Base-by-base conservation (phyloP, 2,329 filamentous ascomycete species). In the Tolypocladium endophyticum region DNA sequence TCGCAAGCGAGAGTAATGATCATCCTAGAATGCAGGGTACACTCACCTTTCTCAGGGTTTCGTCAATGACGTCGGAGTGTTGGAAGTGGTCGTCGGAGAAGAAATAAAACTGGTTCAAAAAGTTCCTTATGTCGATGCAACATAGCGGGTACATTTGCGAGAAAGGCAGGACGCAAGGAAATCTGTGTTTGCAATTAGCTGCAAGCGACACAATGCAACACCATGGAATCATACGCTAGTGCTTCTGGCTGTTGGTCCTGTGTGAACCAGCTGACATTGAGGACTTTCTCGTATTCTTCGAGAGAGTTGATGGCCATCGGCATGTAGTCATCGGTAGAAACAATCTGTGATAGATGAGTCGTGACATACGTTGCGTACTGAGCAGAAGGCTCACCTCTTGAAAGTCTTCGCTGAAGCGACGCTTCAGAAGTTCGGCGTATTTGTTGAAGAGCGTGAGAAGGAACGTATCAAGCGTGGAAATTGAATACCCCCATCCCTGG, bases 61-160 rank as follows among this genome's bases (percentile, higher is more conserved):
- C 89, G 65, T 99, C 94, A 65, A 99, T 96, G 58, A 95, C 83
- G 63, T 84, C 87, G 1, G 91, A 89, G 64, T 96, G 90, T 64
- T 94, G 88, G 70, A 97, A 97, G 71, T 97, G 92, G 69, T 97
- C 92, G 68, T 96, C 92, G 11, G 90, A 92, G 75, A 97, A 99
- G 73, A 95, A 92, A 73, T 97, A 97, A 69, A 99, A 97, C 70
- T 97, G 92, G 72, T 97, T 97, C 61, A 97, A 79, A 72, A 99
- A 97, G 73, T 97, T 97, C 47, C 93, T 86, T 67, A 99, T 97
- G 69, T 97, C 92, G 71, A 97, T 97, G 77, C 94, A 99, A 75
- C 94, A 97, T 38, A 97, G 81, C 1, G 94, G 93, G 71, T 99
- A 99, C 94, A 99, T 99, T 68, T 97, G 92, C 16, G 92, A 97